phyloP scores from a whole-genome alignment of 306 rosid genomes.

The Potentilla sterilis region DNA sequence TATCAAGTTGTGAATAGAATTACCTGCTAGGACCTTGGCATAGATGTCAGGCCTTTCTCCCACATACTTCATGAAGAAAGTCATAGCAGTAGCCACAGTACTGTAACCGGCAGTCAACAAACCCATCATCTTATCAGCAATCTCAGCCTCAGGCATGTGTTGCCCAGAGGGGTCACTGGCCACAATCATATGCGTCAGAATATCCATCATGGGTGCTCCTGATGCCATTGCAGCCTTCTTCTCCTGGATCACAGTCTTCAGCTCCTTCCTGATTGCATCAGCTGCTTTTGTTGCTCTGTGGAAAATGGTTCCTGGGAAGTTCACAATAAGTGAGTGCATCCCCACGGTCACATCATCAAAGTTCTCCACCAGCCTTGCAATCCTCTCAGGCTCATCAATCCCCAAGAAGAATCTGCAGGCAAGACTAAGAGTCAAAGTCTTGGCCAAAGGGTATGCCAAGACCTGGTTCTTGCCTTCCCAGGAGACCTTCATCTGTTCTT shows the following conservation, averaged over 20 bases:
- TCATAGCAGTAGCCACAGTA: slow-evolving; percentile 52
- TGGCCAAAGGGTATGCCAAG: slow-evolving; percentile 43
- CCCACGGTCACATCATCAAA: slow-evolving; percentile 49
- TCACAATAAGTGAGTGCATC: slow-evolving; percentile 43
- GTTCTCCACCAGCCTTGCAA: slow-evolving; percentile 26
- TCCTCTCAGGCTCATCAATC: slow-evolving; percentile 30
- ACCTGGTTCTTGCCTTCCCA: slow-evolving; percentile 53
- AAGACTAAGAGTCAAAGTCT: slow-evolving; percentile 40
- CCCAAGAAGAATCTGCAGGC: slow-evolving; percentile 51
- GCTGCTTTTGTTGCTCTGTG: slow-evolving; percentile 45
- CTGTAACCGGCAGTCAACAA: slow-evolving; percentile 49
- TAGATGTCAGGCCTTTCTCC: slow-evolving; percentile 53
- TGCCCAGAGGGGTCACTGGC: slow-evolving; percentile 49
- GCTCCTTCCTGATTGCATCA: slow-evolving; percentile 39
- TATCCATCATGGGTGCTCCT: slow-evolving; percentile 45
- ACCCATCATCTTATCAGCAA: slow-evolving; percentile 61
- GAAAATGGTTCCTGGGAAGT: slow-evolving; percentile 53
- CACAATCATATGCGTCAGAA: slow-evolving; percentile 50
- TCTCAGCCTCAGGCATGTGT: slow-evolving; percentile 56
- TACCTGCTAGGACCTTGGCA: slow-evolving; percentile 53
- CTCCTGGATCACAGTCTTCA: slow-evolving; percentile 41
- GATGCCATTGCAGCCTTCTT: slow-evolving; percentile 51
- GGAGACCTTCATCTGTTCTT: slow-evolving; percentile 40
- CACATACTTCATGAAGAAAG: slow-evolving; percentile 67
- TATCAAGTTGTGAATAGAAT: background rate